Evolutionary conservation across 2,329 filamentous ascomycete species (phyloP), one percentile per base, ranked within the genome.

Genomic region (Passalora sequoiae): DNA sequence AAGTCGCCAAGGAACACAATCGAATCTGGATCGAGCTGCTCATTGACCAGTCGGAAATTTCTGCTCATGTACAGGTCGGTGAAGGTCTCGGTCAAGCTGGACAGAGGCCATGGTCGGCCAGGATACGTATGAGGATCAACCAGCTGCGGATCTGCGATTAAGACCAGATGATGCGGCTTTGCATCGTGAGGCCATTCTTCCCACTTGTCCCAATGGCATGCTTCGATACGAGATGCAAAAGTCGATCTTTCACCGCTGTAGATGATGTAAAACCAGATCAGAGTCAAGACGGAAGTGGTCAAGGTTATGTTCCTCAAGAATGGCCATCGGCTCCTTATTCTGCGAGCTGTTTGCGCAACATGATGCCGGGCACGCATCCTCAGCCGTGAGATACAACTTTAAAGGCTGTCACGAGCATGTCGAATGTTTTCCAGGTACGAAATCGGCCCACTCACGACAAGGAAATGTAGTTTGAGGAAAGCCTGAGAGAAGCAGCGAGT

Each of bases 101-200:
- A 81, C n/a, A 86, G 67, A 8, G 80, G 81, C 82, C 82, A 85
- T 28, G 80, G 81, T 32, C 89, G 81, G 55, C 84, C 88, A 2
- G 89, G 87, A 60, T 96, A 96, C n/a, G 89, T 94, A 65, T 96
- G 87, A 42, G 89, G 86, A 66, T 96, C 89, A 60, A 92, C 88
- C 46, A 96, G 76, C 64, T 96, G 89, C 31, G 89, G 89, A 61
- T 96, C 89, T 48, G 89, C 88, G 54, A 96, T 75, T 62, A 96
- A 82, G 56, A 87, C 74, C 55, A 94, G 75, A 61, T 83, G 86
- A 64, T 97, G 89, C 20, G 92, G 92, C 24, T 76, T 80, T 38
- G 89, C 84, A 55, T 76, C 80, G 58, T 76, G 68, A 40, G 89
- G 87, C 92, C 92, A 98, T 66, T 79, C 76, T 71, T 98, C 92